Evolutionary conservation across 2,329 filamentous ascomycete species (phyloP), one percentile per base, ranked within the genome.

Genomic region (Chrysoporthe puriensis): DNA sequence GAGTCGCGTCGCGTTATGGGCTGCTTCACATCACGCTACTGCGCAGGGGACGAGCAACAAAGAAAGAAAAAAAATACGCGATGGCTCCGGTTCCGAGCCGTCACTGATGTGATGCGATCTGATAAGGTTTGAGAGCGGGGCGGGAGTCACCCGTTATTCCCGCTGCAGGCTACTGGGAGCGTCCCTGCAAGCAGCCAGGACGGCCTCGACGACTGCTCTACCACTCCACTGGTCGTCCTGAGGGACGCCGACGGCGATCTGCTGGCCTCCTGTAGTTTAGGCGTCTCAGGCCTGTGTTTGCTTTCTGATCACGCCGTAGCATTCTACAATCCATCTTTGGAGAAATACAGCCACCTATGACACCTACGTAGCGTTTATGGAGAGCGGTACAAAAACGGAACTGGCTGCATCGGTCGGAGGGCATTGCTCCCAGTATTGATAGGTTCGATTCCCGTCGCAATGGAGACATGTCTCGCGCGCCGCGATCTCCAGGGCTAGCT

Each of bases 1-100:
- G 46, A 52, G 43, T 52, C 59, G 59, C 59, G 43, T 61, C 59
- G 59, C 59, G 59, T 48, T 43, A 44, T 43, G 18, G n/a, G 36
- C 44, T 26, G 42, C 59, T 34, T 61, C 59, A 26, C 21, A 61
- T 61, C 21, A 48, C 42, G 59, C 59, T 46, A 61, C 59, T 46
- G 44, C n/a, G 48, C 44, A 3, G 52, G 46, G 56, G 34, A n/a
- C 8, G 3, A 36, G 26, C 5, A 43, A 34, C 4, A 26, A 11
- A 11, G 34, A 26, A 11, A 11, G 34, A 21, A 7, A 43, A 43
- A 18, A 32, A 46, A 42, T 58, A 65, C 64, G 50, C 34, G 16
- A 8, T 58, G 63, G 66, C 43, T 46, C 52, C 58, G 36, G 44
- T 40, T 40, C 36, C 44, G 36, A 42, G 46, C 64, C 9, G n/a